Evolutionary conservation across 495 filamentous ascomycete species (phyloP), one percentile per base, ranked within the genome.

Genomic region (Neurospora pannonica): DNA sequence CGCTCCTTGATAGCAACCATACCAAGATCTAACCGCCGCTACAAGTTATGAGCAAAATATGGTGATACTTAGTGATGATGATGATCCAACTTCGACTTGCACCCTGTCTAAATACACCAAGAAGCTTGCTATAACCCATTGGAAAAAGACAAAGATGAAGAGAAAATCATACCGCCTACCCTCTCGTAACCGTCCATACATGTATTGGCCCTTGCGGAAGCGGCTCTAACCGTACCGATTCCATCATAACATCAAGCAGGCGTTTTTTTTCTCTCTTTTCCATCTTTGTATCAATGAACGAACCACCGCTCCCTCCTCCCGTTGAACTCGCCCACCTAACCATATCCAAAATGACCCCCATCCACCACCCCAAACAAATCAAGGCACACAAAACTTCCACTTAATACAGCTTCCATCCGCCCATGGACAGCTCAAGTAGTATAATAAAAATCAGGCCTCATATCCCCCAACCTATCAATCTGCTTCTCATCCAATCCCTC

Each of bases 371-470:
- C 7, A 34, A 1, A 28, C 13, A 34, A 8, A 34, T 4, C 54
- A 67, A 67, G 28, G 5, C 21, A 21, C 21, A 24, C 21, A 43
- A 10, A 48, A 8, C 43, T 21, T 21, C n/a, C 43, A 42, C 17
- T 9, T 48, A 9, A 15, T 2, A 31, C 2, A 60, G 10, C 24
- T 15, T n/a, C n/a, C n/a, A n/a, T n/a, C n/a, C n/a, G n/a, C n/a
- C n/a, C n/a, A n/a, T n/a, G n/a, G n/a, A n/a, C n/a, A n/a, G n/a
- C 46, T 77, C 48, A 82, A 8, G 76, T 71, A 3, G 89, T 95
- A 79, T 97, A 97, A 4, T 92, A 81, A 78, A 97, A 97, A 79
- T 94, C 91, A 4, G 93, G 93, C 78, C 90, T 85, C 79, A 77
- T 81, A 81, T 97, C 95, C 5, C 95, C 94, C 71, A 92, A 73